Evolutionary conservation across 257 asterid species (phyloP).

Genomic region (Solanum paucissectum): DNA sequence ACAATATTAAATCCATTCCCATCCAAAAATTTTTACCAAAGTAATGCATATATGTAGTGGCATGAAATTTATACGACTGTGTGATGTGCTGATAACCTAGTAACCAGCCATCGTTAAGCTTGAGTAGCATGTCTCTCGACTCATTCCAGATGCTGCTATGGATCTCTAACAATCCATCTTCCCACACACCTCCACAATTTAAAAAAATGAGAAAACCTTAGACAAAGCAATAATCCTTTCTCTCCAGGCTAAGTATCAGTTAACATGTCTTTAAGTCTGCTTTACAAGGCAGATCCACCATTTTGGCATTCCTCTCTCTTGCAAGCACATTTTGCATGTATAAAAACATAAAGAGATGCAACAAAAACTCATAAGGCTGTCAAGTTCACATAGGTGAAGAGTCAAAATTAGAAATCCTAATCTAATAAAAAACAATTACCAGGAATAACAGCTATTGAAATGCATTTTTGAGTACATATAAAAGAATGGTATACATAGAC

Average conservation of each 20-base stretch:
- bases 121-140: neutral
- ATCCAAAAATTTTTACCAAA: neutral
- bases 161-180: neutral
- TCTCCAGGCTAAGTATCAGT: neutral
- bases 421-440: neutral
- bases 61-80: neutral
- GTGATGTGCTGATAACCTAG: neutral
- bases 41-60: neutral
- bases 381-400: neutral
- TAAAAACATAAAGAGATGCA: neutral
- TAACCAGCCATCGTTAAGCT: neutral
- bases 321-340: neutral
- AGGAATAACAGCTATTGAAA: neutral
- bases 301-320: neutral
- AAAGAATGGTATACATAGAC: neutral
- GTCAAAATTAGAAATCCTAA: neutral
- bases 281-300: neutral
- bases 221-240: neutral
- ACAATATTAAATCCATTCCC: neutral
- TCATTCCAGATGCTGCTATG: neutral
- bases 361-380: neutral
- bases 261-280: neutral
- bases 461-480: neutral
- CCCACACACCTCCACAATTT: neutral
- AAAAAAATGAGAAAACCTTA: neutral